Evolutionary conservation across 2,329 filamentous ascomycete genomes (phyloP).

Genomic region (Metarhizium guizhouense): DNA sequence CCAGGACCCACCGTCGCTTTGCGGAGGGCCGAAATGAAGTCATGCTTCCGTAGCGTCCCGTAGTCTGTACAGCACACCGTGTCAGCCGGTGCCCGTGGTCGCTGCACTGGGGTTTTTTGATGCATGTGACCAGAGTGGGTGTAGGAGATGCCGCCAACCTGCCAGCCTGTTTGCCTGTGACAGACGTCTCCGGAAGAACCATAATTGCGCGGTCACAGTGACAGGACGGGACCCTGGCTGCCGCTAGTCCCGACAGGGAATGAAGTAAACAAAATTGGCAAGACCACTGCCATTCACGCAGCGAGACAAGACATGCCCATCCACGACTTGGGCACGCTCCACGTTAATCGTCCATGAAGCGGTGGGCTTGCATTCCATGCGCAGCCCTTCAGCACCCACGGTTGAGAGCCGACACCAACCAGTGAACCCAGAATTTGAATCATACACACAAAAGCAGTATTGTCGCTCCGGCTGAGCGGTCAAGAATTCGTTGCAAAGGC

Average conservation of each 20-base stretch:
- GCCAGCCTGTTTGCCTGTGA: too few species aligned
- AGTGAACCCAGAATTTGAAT: background rate
- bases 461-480: conserved; percentile 15
- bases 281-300: background rate
- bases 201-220: conserved; percentile 2
- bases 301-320: conserved; percentile 1
- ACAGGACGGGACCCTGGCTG: background rate
- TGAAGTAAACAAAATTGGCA: conserved; percentile 21
- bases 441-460: conserved; percentile 14
- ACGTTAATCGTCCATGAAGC: conserved; percentile 10
- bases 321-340: background rate
- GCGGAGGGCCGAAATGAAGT: background rate
- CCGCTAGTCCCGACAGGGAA: conserved; percentile 14
- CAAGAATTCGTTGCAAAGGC: background rate
- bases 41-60: conserved; percentile 1
- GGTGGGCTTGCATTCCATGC: conserved; percentile 2
- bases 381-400: background rate
- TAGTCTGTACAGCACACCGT: background rate
- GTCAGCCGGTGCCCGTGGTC: too few species aligned
- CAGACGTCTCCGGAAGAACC: conserved; percentile 4
- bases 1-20: background rate
- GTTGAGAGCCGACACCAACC: background rate
- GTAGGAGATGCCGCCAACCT: too few species aligned
- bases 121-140: background rate
- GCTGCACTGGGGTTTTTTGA: background rate